Evolutionary conservation across 129 eudicot genomes (phyloP), one percentile per base, ranked within the genome.

Genomic region (Pulicaria dysenterica): DNA sequence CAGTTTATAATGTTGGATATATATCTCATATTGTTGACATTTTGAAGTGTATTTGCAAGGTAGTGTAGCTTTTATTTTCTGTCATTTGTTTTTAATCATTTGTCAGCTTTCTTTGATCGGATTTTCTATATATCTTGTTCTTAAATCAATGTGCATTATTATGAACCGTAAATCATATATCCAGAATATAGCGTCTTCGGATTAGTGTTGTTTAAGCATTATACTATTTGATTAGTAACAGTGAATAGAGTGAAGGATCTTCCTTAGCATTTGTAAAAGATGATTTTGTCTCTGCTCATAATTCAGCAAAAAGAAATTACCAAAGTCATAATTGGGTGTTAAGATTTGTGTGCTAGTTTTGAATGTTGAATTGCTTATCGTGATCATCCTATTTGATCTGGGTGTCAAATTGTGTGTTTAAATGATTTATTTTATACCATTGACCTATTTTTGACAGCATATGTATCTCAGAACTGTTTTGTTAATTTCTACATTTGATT

Each of bases 1-100:
- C 99, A 41, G 99, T 90, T 61, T 95, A 73, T 71, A 86, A 95
- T 81, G 86, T 86, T 73, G 99, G 99, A 39, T 95, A 82, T 72
- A 64, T 95, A n/a, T 51, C 83, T 68, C 89, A 91, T 49, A 83
- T 90, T 40, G 86, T 90, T 40, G 96, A 90, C 72, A 87, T 95
- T 81, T 79, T 95, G 86, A 95, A 90, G 84, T 88, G 96, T 83
- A 95, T 95, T 45, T 95, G 99, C 96, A 95, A 95, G 97, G 97
- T 94, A 86, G 6, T 45, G 24, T 44, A 39, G 36, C 31, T 70
- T 59, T 16, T 40, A 46, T 73, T 42, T 63, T 8, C 45, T 12
- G 47, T 58, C 40, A 4, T 8, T 16, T 37, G 41, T 37, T 74
- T 38, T 15, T 12, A 63, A 3, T 40, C 13, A 62, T 10, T 42